Evolutionary conservation across 805 yeast genomes (phyloP).

Genomic region (Pichia cabralensis): DNA sequence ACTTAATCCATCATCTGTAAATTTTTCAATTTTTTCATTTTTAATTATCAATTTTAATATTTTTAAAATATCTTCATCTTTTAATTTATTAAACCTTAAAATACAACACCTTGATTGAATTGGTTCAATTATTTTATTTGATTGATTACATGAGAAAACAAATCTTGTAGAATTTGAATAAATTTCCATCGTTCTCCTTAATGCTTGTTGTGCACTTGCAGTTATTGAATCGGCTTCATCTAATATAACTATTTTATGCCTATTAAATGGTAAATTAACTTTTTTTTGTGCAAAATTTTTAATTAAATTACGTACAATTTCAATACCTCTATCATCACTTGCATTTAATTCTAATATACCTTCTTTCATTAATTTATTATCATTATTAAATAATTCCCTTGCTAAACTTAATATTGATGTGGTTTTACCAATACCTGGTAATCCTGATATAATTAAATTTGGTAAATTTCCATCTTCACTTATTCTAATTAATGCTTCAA

Average conservation of each 20-base stretch:
- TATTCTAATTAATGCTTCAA: conserved; percentile 72
- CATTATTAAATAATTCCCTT: conserved; percentile 63
- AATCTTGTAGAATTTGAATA: conserved; percentile 93
- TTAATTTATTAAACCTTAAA: conserved; percentile 67
- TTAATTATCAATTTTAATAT: conserved; percentile 64
- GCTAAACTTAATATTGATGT: conserved; percentile 91
- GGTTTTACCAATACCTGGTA: conserved; percentile 97
- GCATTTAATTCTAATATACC: conserved; percentile 94
- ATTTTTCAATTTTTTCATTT: conserved; percentile 58
- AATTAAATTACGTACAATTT: conserved; percentile 86
- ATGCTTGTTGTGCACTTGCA: conserved; percentile 89
- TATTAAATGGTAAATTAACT: conserved; percentile 75
- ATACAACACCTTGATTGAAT: conserved; percentile 95
- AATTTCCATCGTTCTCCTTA: conserved; percentile 91
- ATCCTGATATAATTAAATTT: conserved; percentile 87
- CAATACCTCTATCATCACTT: conserved; percentile 95
- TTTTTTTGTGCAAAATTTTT: conserved; percentile 95
- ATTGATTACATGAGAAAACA: conserved; percentile 97
- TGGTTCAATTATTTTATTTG: conserved; percentile 92
- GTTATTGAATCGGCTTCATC: conserved; percentile 99
- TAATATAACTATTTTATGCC: conserved; percentile 84
- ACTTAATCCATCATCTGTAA: conserved; percentile 78
- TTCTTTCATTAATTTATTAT: conserved; percentile 32
- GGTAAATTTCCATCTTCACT: conserved; percentile 96
- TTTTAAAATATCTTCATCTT: conserved; percentile 76